These are phyloP conservation scores for Dactylis glomerata DNA, from an alignment of 176 grass and related monocot species.

Conservation along the genomic window DNA sequence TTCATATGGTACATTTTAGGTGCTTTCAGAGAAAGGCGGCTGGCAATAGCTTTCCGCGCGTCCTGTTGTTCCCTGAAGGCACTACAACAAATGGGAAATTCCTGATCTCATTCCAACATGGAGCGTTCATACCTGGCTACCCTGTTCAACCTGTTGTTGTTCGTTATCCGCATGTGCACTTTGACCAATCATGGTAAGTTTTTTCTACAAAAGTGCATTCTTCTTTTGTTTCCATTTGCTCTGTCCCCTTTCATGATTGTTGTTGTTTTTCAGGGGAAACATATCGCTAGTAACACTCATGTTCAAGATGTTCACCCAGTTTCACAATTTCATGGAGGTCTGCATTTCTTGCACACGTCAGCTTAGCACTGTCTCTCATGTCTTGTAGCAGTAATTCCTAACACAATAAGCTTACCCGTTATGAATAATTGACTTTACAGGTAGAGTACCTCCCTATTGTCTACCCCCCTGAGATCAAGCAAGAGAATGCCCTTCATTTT, in stretches of 20 bases:
- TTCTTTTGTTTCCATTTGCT: slow-evolving; percentile 4
- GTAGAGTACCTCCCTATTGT: slow-evolving; percentile 92
- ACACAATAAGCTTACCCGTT: neutral
- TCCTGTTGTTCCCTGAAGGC: slow-evolving; percentile 95
- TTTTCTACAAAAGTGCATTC: slow-evolving; percentile 8
- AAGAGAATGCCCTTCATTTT: slow-evolving; percentile 68
- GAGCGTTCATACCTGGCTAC: slow-evolving; percentile 87
- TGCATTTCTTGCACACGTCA: slow-evolving; percentile 13
- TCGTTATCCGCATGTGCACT: slow-evolving; percentile 89
- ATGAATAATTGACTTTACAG: slow-evolving; percentile 35
- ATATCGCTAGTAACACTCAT: slow-evolving; percentile 72
- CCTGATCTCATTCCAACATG: slow-evolving; percentile 87
- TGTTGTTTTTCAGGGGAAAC: slow-evolving; percentile 74
- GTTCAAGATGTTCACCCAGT: slow-evolving; percentile 99
- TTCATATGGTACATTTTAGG: slow-evolving; percentile 83
- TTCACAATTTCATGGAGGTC: slow-evolving; percentile 99
- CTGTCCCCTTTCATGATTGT: neutral
- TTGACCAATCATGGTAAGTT: slow-evolving; percentile 92
- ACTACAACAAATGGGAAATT: slow-evolving; percentile 97
- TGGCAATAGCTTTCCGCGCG: slow-evolving; percentile 72
- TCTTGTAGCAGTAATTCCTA: neutral
- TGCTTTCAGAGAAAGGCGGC: slow-evolving; percentile 99
- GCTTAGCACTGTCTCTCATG: neutral
- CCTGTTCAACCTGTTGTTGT: slow-evolving; percentile 91
- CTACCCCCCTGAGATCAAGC: slow-evolving; percentile 84